phyloP scores from a whole-genome alignment of 192 early-diverging fungal species.

The Lobosporangium transversale region DNA sequence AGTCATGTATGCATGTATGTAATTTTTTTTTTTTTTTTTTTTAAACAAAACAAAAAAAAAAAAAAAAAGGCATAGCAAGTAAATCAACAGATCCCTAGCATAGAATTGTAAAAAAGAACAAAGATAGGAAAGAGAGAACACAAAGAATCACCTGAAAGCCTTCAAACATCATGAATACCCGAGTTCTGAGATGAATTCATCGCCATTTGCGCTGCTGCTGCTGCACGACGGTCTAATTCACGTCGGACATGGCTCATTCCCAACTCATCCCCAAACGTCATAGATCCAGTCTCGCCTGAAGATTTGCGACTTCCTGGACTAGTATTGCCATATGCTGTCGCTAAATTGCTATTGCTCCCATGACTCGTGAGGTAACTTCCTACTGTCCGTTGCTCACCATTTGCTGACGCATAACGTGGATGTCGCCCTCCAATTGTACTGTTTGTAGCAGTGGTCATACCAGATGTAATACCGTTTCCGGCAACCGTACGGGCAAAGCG shows the following conservation, averaged over 20 bases:
- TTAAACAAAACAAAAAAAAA: too few relatives aligned
- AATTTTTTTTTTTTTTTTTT: too few relatives aligned
- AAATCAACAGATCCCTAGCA: too few relatives aligned
- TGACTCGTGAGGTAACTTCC: conserved; percentile 19
- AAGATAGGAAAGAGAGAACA: too few relatives aligned
- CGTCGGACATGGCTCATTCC: conserved; percentile 49
- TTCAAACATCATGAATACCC: conserved; percentile 39
- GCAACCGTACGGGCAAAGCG: background rate
- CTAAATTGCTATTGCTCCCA: conserved; percentile 34
- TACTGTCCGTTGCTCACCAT: conserved; percentile 11
- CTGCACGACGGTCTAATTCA: conserved; percentile 40
- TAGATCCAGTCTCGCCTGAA: conserved; percentile 23
- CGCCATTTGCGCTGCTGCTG: conserved; percentile 11
- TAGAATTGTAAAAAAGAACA: too few relatives aligned
- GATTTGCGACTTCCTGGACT: conserved; percentile 15
- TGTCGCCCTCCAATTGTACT: conserved; percentile 16
- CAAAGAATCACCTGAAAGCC: too few relatives aligned
- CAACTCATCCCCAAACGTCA: conserved; percentile 45
- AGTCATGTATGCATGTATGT: background rate
- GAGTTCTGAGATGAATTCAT: conserved; percentile 6
- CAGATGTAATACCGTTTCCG: conserved; percentile 7
- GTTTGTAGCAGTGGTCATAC: conserved; percentile 43
- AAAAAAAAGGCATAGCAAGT: too few relatives aligned
- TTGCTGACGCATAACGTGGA: conserved; percentile 28
- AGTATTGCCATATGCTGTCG: conserved; percentile 5